Evolutionary conservation across 805 yeast species (phyloP), one percentile per base, ranked within the genome.

Genomic region (Ogataea populi-albae): DNA sequence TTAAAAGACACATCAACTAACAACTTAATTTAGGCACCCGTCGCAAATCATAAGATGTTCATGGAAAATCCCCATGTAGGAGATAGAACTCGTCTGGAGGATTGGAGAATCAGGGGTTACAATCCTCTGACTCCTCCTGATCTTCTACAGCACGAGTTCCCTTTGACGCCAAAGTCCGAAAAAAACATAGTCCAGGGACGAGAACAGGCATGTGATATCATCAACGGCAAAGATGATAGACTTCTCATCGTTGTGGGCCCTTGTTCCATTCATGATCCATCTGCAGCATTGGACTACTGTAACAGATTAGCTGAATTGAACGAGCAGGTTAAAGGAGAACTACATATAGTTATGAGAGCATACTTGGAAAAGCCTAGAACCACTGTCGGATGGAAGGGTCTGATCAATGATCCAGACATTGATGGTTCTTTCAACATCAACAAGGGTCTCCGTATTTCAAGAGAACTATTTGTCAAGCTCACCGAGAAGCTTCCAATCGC

Each of bases 371-470:
- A 91, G 66, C 98, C 98, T 52, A 80, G 98, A 67, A 91, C 98
- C 34, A 91, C 98, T 19, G 98, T 93, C 30, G 98, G 98, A 41
- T 91, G 98, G 98, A 91, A 91, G 68, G 98, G 98, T 50, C 73
- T 91, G 49, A 93, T 91, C 55, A 91, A 91, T 61, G 98, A 91
- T 63, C 98, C 98, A 21, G 96, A 93, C 55, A 82, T 91, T 52
- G 95, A 91, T 62, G 86, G 86, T 42, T 73, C 95, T 34, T 91
- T 86, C 79, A 79, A 88, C 53, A 91, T 91, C 62, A 91, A 91
- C 72, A 89, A 91, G 66, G 98, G 98, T 53, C 74, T 91, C 50
- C 73, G 91, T 57, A 81, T 88, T 42, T 74, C 97, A 5, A 78
- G 98, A 64, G 82, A 85, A 48, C 75, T 91, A 70, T 91, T 86